Evolutionary conservation across 495 filamentous ascomycete genomes (phyloP), one percentile per base, ranked within the genome.

Genomic region (Neurospora pannonica): DNA sequence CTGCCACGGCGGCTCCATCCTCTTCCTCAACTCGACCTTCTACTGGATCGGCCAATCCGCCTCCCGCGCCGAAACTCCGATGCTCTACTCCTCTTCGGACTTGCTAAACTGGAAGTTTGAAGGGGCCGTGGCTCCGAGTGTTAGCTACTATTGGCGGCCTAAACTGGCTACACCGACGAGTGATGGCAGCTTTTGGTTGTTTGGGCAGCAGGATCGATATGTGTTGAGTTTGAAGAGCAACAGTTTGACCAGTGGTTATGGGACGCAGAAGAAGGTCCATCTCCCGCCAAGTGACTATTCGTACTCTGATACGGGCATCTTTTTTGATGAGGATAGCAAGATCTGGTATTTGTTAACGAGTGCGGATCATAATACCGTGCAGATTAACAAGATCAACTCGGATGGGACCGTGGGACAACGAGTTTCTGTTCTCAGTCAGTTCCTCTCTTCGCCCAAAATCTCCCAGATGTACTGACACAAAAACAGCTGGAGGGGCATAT

Each of bases 261-360:
- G 70, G n/a, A 72, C 77, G 24, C 75, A 79, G 0, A 80, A 79
- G 19, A 84, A 84, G 71, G 83, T 85, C 6, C 78, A 82, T 38
- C 76, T 86, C 4, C 85, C 84, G 5, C 85, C 85, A 19, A 80
- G 78, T 72, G 77, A 79, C 46, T 85, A 86, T 75, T 77, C 80
- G 9, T 86, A 85, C 74, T 84, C 83, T 17, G 85, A 86, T 71
- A 85, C 82, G 3, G 85, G 85, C 4, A 86, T 86, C 81, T 86
- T 85, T 67, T 73, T 79, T 19, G 85, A 86, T 62, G 79, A 82
- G n/a, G 81, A 74, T 74, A 73, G 77, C 10, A 73, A 78, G 21
- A 84, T 81, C 6, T 85, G 80, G 81, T 86, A 84, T 71, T 77
- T 86, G 39, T 78, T 86, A 24, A 85, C 85, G 3, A 82, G 79